A percentile compares a stretch with the other conserved stretches of the same genome.
These are phyloP conservation scores for Dothistroma septosporum DNA, from an alignment of 2,329 filamentous ascomycete species.

Conservation along the genomic window DNA sequence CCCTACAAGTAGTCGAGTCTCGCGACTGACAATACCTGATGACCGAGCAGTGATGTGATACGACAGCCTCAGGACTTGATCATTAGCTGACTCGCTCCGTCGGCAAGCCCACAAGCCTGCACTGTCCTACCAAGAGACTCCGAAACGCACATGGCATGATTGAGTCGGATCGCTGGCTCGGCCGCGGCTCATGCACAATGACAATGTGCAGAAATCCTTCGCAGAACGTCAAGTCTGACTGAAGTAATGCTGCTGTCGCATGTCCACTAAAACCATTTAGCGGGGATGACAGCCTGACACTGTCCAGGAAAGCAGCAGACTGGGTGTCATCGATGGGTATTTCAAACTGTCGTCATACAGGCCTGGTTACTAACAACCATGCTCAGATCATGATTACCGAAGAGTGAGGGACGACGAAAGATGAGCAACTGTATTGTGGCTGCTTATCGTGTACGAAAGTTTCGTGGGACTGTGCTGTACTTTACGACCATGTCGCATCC, in stretches of 20 bases:
- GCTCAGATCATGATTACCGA: constrained; percentile 1
- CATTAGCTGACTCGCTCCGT: neutral
- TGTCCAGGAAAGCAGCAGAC: neutral
- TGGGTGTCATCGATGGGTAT: neutral
- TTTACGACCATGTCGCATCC: neutral
- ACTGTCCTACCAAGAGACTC: neutral
- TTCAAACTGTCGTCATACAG: neutral
- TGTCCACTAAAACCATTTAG: neutral
- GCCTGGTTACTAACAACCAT: neutral
- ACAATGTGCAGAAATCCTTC: neutral
- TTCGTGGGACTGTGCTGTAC: neutral
- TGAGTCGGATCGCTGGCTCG: neutral
- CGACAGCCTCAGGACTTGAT: too few species aligned
- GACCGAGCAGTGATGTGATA: too few species aligned
- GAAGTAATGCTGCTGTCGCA: neutral
- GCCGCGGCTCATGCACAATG: neutral
- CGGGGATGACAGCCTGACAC: neutral
- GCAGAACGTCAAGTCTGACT: neutral
- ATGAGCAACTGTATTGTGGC: neutral
- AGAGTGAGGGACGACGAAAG: neutral
- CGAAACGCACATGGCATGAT: neutral
- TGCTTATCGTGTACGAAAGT: neutral
- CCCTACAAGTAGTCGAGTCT: too few species aligned
- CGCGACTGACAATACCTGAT: too few species aligned
- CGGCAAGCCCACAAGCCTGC: neutral